Base-by-base conservation (phyloP, 148 eudicot species). In the Drosera capensis region DNA sequence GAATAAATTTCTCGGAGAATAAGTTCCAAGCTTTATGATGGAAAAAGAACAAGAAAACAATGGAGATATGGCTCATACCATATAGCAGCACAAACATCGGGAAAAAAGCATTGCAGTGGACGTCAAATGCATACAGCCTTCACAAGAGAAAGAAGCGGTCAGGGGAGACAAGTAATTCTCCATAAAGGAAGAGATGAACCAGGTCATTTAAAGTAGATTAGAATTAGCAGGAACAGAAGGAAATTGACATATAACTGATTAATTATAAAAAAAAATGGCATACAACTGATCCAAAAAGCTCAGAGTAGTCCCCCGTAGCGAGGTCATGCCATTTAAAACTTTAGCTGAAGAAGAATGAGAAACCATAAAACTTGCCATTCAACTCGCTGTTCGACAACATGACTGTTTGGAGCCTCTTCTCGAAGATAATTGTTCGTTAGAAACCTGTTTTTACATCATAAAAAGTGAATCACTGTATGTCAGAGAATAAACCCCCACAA, bases 51-150 rank as follows among this genome's bases (percentile, higher is more conserved):
- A 14, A 8, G 25, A 25, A 25, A 23, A 8, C 18, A 41, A 19
- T 5, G 20, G 14, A 9, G 45, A 48, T 23, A 43, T 15, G 47
- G 23, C 46, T 26, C 75, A 31, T 75, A 90, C 99, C 94, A 36
- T 85, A 76, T 22, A 90, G 99, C 68, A 81, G 58, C 48, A 81
- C 79, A 48, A 90, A 90, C 82, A 81, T 52, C 8, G 99, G 95
- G 71, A 90, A 90, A 82, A 84, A 78, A 59, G 99, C 84, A 66
- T 90, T 90, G 85, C 99, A 90, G 73, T 84, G 99, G 46, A 90
- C 95, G 65, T 90, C 95, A 75, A 84, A 90, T 29, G 99, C 87
- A 74, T 90, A 90, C 60, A 90, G 53, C 99, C 99, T 90, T 64
- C 75, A 80, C 26, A 38, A 57, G 36, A 21, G 35, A 56, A 31